Conservation (phyloP, 805 yeast species). For the Yamadazyma takamatsuzukensis region DNA sequence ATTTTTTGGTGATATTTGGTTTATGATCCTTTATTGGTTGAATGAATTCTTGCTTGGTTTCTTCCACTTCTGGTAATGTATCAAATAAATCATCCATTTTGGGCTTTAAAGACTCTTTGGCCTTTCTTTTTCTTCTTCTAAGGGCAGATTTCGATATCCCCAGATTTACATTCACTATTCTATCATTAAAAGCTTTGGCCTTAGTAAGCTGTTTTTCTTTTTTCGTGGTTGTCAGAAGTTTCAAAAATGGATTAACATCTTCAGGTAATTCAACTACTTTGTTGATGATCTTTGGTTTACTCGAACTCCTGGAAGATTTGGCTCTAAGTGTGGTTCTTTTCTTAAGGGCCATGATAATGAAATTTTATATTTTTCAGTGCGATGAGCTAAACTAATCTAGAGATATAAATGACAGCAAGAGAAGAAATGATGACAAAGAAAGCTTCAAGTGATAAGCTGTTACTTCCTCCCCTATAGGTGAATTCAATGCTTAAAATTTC, state of each 20-base stretch:
- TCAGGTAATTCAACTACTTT: constrained; percentile 13
- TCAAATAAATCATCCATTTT: constrained; percentile 60
- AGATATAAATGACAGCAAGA: no score
- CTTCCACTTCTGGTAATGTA: constrained; percentile 40
- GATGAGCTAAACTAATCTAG: constrained; percentile 4
- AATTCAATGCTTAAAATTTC: no score
- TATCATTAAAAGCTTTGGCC: constrained; percentile 32
- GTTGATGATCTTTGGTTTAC: constrained; percentile 7
- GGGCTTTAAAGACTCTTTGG: constrained; percentile 62
- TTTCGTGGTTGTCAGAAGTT: constrained; percentile 49
- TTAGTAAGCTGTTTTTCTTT: constrained; percentile 47
- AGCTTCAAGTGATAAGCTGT: constrained; percentile 37
- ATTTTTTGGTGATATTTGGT: constrained; percentile 48
- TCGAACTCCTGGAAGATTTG: constrained; percentile 19
- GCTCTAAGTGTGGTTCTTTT: constrained; percentile 35
- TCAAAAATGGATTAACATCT: constrained; percentile 48
- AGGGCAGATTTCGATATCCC: constrained; percentile 64
- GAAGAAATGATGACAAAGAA: constrained; percentile 61
- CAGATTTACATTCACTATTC: constrained; percentile 31
- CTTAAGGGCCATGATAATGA: constrained; percentile 16
- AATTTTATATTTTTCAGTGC: constrained; percentile 1
- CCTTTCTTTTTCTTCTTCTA: constrained; percentile 59
- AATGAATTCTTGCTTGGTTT: constrained; percentile 14
- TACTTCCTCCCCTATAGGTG: constrained; percentile 42
- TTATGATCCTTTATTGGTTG: constrained; percentile 28